phyloP scores from a whole-genome alignment of 2,329 filamentous ascomycete species.

The Emmonsia crescens region DNA sequence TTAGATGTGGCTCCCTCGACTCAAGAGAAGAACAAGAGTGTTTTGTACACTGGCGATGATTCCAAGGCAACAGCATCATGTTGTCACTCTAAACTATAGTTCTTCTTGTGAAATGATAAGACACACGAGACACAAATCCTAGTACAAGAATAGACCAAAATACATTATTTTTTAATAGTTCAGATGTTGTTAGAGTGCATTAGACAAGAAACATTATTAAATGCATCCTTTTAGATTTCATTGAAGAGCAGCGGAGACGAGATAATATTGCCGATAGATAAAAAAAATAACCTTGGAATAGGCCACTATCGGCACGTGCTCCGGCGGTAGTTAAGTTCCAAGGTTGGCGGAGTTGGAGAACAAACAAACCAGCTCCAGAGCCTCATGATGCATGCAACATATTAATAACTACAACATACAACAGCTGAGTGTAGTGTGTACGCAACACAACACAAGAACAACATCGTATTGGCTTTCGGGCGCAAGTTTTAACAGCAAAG shows the following conservation, averaged over 20 bases:
- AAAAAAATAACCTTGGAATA: neutral
- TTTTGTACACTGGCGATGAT: neutral
- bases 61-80: neutral
- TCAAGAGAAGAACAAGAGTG: slow-evolving; percentile 10
- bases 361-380: too few species aligned
- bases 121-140: neutral
- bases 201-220: neutral
- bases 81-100: neutral
- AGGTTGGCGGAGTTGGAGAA: too few species aligned
- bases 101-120: neutral
- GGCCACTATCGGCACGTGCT: neutral
- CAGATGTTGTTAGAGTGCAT: neutral
- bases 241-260: neutral
- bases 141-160: neutral
- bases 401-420: neutral
- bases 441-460: neutral
- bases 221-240: neutral
- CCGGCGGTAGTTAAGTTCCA: too few species aligned
- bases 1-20: slow-evolving; percentile 11
- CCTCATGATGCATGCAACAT: neutral
- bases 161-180: neutral
- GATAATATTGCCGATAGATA: neutral
- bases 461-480: neutral
- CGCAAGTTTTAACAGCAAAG: neutral
- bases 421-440: neutral